phyloP scores from a whole-genome alignment of 345 rosid species.

The Acer campestre region DNA sequence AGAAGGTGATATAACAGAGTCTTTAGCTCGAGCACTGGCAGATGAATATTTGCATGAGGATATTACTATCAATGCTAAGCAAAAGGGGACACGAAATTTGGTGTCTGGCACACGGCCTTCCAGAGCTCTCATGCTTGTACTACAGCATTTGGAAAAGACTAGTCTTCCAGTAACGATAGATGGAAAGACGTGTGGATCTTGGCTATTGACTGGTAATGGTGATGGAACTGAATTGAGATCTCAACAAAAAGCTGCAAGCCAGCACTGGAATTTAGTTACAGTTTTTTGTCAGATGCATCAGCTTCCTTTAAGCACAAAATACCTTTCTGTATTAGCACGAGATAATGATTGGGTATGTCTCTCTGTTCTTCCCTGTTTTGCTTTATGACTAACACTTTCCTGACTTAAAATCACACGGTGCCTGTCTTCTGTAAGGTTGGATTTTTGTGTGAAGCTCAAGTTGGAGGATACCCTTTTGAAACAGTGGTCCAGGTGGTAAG shows the following conservation, averaged over 20 bases:
- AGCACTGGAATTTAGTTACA: constrained; percentile 87
- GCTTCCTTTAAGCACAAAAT: constrained; percentile 87
- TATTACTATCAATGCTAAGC: constrained; percentile 41
- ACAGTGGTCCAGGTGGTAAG: constrained; percentile 78
- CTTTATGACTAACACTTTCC: constrained; percentile 9
- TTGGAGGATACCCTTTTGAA: constrained; percentile 90
- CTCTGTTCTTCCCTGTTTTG: constrained; percentile 18
- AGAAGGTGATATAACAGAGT: constrained; percentile 66
- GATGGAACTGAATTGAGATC: constrained; percentile 84
- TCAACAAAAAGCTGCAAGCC: constrained; percentile 87
- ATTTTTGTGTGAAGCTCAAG: constrained; percentile 91
- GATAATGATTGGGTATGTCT: constrained; percentile 96
- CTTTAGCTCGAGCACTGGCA: constrained; percentile 87
- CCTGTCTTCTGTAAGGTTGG: constrained; percentile 72
- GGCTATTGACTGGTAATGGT: constrained; percentile 87
- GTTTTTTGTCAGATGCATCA: constrained; percentile 90
- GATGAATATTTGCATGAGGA: constrained; percentile 70
- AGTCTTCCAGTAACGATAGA: constrained; percentile 71
- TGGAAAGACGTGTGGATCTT: constrained; percentile 85
- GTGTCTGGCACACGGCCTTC: constrained; percentile 43
- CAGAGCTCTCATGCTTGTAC: constrained; percentile 69
- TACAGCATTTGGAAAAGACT: constrained; percentile 92
- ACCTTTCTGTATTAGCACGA: constrained; percentile 85
- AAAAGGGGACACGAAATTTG: constrained; percentile 42
- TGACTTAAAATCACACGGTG: constrained; percentile 27